Percentiles rank a stretch among this genome's conserved stretches.
phyloP scores from a whole-genome alignment of 768 basidiomycete genomes.

The Trametes meyenii region DNA sequence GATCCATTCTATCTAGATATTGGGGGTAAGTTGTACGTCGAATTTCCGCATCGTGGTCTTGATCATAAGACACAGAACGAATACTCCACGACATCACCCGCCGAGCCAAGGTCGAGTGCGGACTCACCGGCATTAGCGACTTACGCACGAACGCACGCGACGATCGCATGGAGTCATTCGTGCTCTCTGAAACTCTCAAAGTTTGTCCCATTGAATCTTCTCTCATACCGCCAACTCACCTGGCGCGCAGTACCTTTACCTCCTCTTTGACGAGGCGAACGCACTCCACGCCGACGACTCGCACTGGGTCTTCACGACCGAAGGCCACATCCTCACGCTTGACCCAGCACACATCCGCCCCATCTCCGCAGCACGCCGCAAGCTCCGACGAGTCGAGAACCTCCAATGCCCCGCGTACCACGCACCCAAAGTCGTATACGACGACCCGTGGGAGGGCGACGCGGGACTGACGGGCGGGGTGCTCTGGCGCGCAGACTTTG shows the following conservation, averaged over 20 bases:
- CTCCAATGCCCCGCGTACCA: conserved; percentile 78
- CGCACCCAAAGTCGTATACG: conserved; percentile 43
- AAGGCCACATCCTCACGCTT: conserved; percentile 86
- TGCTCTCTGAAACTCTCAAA: conserved; percentile 91
- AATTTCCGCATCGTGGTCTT: background rate
- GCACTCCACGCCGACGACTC: conserved; percentile 73
- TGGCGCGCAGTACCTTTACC: conserved; percentile 76
- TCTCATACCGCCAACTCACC: background rate
- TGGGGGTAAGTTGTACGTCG: conserved; percentile 41
- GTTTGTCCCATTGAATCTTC: conserved; percentile 40
- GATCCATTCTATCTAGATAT: conserved; percentile 94
- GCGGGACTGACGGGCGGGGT: conserved; percentile 67
- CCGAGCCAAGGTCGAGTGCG: conserved; percentile 83
- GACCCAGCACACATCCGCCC: conserved; percentile 56
- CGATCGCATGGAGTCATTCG: conserved; percentile 97
- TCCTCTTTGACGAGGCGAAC: conserved; percentile 89
- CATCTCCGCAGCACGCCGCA: conserved; percentile 59
- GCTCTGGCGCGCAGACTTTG: conserved; percentile 72
- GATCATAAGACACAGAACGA: conserved; percentile 49
- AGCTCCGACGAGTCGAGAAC: conserved; percentile 61
- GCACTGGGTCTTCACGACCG: conserved; percentile 92
- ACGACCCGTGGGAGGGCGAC: conserved; percentile 32
- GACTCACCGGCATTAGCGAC: conserved; percentile 81
- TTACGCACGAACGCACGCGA: conserved; percentile 77
- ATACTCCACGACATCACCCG: conserved; percentile 73